Conservation (phyloP, 441 rosid genomes). For the Geranium incanum region DNA sequence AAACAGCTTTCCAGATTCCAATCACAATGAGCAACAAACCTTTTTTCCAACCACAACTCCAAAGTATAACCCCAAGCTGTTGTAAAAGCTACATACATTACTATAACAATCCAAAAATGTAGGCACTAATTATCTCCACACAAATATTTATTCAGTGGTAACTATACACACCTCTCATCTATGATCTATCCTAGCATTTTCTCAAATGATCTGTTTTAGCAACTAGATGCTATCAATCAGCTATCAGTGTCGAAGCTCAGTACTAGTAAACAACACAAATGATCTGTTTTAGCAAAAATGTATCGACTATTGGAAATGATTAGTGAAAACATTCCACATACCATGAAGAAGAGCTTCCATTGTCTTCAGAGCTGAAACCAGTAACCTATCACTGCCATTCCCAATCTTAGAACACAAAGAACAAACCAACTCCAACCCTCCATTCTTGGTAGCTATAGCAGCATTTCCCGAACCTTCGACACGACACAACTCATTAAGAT, state of each 20-base stretch:
- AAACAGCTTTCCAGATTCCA: too few relatives aligned
- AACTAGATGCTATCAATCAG: neutral
- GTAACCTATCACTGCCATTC: slow-evolving; percentile 19
- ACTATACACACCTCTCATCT: too few relatives aligned
- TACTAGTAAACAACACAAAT: neutral
- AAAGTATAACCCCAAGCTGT: too few relatives aligned
- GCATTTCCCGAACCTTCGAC: slow-evolving; percentile 45
- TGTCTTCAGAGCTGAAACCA: slow-evolving; percentile 49
- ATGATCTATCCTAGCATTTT: too few relatives aligned
- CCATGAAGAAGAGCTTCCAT: slow-evolving; percentile 57
- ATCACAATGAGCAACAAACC: too few relatives aligned
- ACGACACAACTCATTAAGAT: slow-evolving; percentile 37
- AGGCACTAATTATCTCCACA: too few relatives aligned
- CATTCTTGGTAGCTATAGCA: slow-evolving; percentile 57
- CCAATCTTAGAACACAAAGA: slow-evolving; percentile 51
- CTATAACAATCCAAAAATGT: too few relatives aligned
- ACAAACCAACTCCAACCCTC: slow-evolving; percentile 58
- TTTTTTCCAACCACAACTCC: too few relatives aligned
- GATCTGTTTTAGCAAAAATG: neutral
- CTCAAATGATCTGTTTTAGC: too few relatives aligned
- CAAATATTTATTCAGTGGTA: too few relatives aligned
- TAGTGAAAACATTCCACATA: slow-evolving; percentile 19
- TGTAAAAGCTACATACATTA: too few relatives aligned
- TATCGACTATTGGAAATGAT: neutral
- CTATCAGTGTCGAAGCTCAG: neutral